Base-by-base conservation (phyloP, 1,284 basidiomycete genomes). In the Ustilago lituana region DNA sequence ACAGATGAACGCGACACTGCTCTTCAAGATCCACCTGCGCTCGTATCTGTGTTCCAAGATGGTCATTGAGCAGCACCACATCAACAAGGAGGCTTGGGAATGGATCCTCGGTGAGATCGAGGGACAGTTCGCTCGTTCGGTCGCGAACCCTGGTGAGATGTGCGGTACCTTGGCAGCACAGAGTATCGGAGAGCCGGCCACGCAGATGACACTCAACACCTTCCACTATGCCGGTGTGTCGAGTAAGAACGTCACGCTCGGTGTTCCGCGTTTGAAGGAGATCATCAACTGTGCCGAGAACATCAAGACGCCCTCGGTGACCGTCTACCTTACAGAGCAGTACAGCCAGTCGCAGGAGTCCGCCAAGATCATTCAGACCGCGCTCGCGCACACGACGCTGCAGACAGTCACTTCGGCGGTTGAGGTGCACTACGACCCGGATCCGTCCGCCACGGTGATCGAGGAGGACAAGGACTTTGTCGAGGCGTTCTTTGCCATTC, bases 151-250 rank as follows among this genome's bases (percentile, higher is more conserved):
- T 0, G 94, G 95, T 47, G 96, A 98, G 84, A 98, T 98, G 96
- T 98, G 96, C 75, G 96, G 96, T 43, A 98, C 94, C 0, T 87
- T 98, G 14, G 91, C 96, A 32, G 96, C 96, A 0, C 96, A 98
- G 84, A 97, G 94, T 5, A 99, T 98, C 71, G 96, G 96, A 84
- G 96, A 98, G 86, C 96, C 96, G 0, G 96, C 96, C 2, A 99
- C 96, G 1, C 96, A 99, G 83, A 99, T 99, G 96, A 99, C 96
- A 29, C 85, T 99, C 73, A 99, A 99, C 83, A 99, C 96, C 8
- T 99, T 99, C 89, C 96, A 99, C 85, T 97, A 98, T 82, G 57
- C 79, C 90, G 93, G 95, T 79, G 95, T 98, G 82, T 95, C 95
- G 84, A 95, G 95, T 67, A 95, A 96, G 41, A 99, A 99, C 83